Base-by-base conservation (phyloP, 2,329 filamentous ascomycete species). In the Nannizzia gypsea region DNA sequence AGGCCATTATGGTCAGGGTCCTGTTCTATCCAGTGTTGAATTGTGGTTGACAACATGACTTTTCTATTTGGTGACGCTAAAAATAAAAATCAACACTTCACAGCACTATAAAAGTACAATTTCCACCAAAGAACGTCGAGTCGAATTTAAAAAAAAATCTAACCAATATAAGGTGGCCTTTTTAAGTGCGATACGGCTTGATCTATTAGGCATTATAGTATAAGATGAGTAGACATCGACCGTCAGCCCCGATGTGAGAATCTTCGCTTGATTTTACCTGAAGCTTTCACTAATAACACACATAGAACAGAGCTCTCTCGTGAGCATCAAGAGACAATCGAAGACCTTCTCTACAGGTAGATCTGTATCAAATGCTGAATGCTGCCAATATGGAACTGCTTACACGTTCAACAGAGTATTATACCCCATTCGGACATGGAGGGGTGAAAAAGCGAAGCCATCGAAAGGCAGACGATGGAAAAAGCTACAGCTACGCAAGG, bases 281-380 rank as follows among this genome's bases (percentile, higher is more conserved):
- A 15, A n/a, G 38, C 2, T 22, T 3, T 31, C 2, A 13, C 26
- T 31, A 52, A 52, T 2, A 15, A 28, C 6, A 24, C 5, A 26
- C 22, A 36, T 38, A 61, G 60, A n/a, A 50, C 26, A 38, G 56
- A 59, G 11, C 24, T 46, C 15, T 59, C 57, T 6, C 58, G 44
- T 17, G 34, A 24, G 9, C 61, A 62, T 3, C 59, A 58, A 38
- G 40, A 56, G 13, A 57, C 56, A 24, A 59, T 60, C 28, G 34
- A 58, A 15, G 61, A 62, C 13, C 61, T 60, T 17, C 48, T 62
- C 22, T 60, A 42, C 26, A 38, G 61, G 61, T 62, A 59, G 17
- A 46, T 38, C 26, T 48, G 42, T 22, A n/a, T n/a, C n/a, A n/a
- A n/a, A n/a, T n/a, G 9, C 44, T 1, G 6, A 11, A 44, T 44